Conservation (phyloP, 2,329 filamentous ascomycete species). For the Paramyrothecium sp. region DNA sequence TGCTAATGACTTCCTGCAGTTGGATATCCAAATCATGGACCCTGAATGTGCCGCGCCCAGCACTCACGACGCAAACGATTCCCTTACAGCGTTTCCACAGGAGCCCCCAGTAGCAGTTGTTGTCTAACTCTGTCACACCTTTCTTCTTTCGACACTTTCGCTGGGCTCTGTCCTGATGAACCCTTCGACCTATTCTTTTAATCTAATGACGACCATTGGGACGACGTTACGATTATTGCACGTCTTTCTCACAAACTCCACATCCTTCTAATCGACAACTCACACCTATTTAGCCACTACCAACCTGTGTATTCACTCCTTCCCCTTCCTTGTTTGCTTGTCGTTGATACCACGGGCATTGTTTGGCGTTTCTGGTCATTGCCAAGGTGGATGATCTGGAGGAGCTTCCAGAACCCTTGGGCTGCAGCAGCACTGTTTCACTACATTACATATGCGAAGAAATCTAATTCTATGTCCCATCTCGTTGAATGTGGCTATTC, state of each 20-base stretch:
- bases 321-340: conserved; percentile 1
- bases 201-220: conserved; percentile 22
- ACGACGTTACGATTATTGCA: conserved; percentile 19
- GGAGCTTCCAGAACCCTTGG: neutral
- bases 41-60: conserved; percentile 60
- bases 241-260: conserved; percentile 16
- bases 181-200: conserved; percentile 15
- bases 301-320: conserved; percentile 1
- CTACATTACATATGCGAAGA: too few species aligned
- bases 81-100: conserved; percentile 30
- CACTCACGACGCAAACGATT: conserved; percentile 37
- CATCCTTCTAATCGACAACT: conserved; percentile 9
- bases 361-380: conserved; percentile 19
- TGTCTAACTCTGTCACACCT: conserved; percentile 12
- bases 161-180: conserved; percentile 6
- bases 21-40: conserved; percentile 80
- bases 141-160: neutral
- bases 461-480: too few species aligned
- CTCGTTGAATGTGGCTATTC: too few species aligned
- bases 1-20: conserved; percentile 38
- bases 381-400: neutral
- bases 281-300: conserved; percentile 9
- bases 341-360: conserved; percentile 26
- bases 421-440: neutral
- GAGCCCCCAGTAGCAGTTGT: conserved; percentile 24